Evolutionary conservation across 1,284 basidiomycete species (phyloP).

Genomic region (Vanrija humicola): DNA sequence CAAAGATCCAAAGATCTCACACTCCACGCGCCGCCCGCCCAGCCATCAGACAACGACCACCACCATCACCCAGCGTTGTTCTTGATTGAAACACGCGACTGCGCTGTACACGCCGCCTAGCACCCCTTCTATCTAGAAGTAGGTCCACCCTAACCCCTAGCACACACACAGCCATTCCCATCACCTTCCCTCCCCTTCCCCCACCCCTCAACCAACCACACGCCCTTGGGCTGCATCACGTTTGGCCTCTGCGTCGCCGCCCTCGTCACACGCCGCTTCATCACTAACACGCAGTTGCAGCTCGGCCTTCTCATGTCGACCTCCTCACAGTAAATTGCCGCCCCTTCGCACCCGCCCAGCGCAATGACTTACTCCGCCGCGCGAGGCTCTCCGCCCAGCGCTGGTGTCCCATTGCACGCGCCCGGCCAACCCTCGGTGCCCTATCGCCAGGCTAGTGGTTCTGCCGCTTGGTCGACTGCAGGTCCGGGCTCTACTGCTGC

Average conservation of each 20-base stretch:
- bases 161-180: neutral
- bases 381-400: slow-evolving; percentile 21
- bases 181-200: neutral
- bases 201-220: neutral
- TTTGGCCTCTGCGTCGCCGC: neutral
- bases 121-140: too few species aligned
- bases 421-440: neutral
- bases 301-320: too few species aligned
- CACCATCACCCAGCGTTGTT: too few species aligned
- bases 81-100: too few species aligned
- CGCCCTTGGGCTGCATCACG: neutral
- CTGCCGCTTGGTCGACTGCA: neutral
- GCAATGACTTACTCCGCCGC: slow-evolving; percentile 17
- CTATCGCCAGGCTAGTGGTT: neutral
- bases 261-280: slow-evolving; percentile 4
- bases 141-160: neutral
- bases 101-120: too few species aligned
- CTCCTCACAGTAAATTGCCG: neutral
- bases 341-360: neutral
- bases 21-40: too few species aligned
- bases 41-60: too few species aligned
- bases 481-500: neutral
- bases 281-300: too few species aligned
- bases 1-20: too few species aligned
- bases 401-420: slow-evolving; percentile 5